Percentiles rank a stretch among this genome's conserved stretches.
phyloP scores from a whole-genome alignment of 305 asterid genomes.

The Salvia sclarea region DNA sequence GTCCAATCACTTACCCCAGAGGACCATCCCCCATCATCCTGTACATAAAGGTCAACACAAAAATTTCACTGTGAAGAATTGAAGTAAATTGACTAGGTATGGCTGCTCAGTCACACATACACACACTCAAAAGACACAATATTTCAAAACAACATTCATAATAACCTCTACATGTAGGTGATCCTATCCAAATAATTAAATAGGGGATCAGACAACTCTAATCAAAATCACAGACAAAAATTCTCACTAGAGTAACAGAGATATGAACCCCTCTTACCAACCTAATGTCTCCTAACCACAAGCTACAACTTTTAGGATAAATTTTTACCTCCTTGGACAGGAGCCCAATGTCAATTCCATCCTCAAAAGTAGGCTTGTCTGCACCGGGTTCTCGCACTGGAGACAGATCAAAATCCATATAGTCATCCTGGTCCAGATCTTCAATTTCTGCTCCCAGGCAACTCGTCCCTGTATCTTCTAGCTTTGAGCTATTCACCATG shows the following conservation, averaged over 20 bases:
- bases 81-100: background rate
- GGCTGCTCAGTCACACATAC: slow-evolving; percentile 9
- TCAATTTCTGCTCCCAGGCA: slow-evolving; percentile 86
- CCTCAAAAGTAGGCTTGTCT: slow-evolving; percentile 78
- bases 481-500: slow-evolving; percentile 61
- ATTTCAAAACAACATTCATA: background rate
- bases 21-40: slow-evolving; percentile 49
- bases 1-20: slow-evolving; percentile 35
- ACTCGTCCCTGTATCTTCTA: slow-evolving; percentile 56
- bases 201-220: background rate
- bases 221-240: slow-evolving; percentile 4
- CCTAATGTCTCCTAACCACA: slow-evolving; percentile 7
- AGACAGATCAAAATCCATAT: slow-evolving; percentile 56
- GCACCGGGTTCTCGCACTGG: slow-evolving; percentile 70
- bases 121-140: background rate
- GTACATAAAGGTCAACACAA: slow-evolving; percentile 21
- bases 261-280: background rate
- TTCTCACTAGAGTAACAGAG: background rate
- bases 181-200: background rate
- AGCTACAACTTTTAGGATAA: slow-evolving; percentile 17
- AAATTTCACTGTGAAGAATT: slow-evolving; percentile 19
- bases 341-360: slow-evolving; percentile 46
- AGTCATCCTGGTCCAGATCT: slow-evolving; percentile 58
- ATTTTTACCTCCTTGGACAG: slow-evolving; percentile 39
- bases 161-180: background rate